Conservation (phyloP, 2,329 filamentous ascomycete species). For the Aspergillus tamarii region DNA sequence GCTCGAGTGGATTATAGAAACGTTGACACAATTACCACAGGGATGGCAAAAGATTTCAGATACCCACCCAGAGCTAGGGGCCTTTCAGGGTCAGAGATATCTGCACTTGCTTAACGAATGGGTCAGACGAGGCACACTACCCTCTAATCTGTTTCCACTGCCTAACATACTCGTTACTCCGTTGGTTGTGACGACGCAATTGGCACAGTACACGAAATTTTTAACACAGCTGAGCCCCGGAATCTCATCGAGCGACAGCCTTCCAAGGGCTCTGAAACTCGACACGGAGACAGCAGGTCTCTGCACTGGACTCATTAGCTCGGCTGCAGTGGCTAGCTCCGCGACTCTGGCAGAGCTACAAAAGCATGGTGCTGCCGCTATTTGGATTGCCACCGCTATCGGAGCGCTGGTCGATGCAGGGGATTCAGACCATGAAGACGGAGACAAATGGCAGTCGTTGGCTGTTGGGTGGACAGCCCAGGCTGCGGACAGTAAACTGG, state of each 20-base stretch:
- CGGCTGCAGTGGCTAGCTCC: conserved; percentile 41
- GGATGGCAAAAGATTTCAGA: not conserved
- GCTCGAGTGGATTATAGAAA: not conserved
- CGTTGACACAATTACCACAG: not conserved
- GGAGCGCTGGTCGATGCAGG: conserved; percentile 43
- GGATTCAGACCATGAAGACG: conserved; percentile 20
- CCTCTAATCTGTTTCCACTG: conserved; percentile 11
- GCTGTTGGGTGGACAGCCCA: conserved; percentile 21
- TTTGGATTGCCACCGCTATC: conserved; percentile 45
- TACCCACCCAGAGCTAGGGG: not conserved
- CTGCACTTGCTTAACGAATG: not conserved
- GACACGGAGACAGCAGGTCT: conserved; percentile 39
- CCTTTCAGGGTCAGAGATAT: not conserved
- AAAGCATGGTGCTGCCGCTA: conserved; percentile 39
- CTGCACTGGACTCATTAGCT: conserved; percentile 46
- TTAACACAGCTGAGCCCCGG: not conserved
- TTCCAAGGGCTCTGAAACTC: not conserved
- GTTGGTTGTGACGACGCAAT: conserved; percentile 44
- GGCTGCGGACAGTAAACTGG: not conserved
- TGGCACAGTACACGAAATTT: conserved; percentile 34
- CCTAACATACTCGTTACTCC: conserved; percentile 41
- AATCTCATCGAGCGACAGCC: not conserved
- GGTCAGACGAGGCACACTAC: not conserved
- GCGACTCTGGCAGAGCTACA: conserved; percentile 32
- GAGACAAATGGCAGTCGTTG: conserved; percentile 21